Conservation (phyloP, 495 filamentous ascomycete species). For the Corynascus novoguineensis region DNA sequence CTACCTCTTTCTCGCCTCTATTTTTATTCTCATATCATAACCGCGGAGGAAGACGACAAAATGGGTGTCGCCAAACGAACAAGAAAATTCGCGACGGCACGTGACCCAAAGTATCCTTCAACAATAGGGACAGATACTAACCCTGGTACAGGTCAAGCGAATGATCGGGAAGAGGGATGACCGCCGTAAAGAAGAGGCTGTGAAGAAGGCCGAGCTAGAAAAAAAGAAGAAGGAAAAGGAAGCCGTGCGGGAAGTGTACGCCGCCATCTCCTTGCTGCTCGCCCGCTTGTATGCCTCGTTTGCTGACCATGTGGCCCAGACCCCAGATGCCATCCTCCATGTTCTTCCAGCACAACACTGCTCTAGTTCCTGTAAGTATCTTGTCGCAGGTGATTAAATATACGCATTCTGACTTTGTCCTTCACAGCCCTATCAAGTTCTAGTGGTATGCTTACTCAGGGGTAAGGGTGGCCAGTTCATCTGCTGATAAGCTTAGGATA, state of each 20-base stretch:
- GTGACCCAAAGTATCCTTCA: slow-evolving; percentile 12
- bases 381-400: background rate
- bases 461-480: background rate
- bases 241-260: slow-evolving; percentile 62
- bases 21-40: background rate
- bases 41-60: slow-evolving; percentile 5
- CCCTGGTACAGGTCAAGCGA: slow-evolving; percentile 49
- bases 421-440: slow-evolving; percentile 27
- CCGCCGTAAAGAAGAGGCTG: slow-evolving; percentile 53
- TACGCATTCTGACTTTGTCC: slow-evolving; percentile 8
- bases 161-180: slow-evolving; percentile 59
- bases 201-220: slow-evolving; percentile 47
- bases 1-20: too few relatives aligned
- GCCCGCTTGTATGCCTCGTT: background rate
- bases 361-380: slow-evolving; percentile 59
- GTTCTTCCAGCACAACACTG: slow-evolving; percentile 93
- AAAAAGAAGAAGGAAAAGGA: slow-evolving; percentile 55
- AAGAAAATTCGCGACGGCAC: slow-evolving; percentile 30
- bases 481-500: slow-evolving; percentile 46
- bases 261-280: background rate
- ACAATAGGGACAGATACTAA: slow-evolving; percentile 16
- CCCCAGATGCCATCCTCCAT: slow-evolving; percentile 77
- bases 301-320: slow-evolving; percentile 33
- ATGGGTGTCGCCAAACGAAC: slow-evolving; percentile 33
- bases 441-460: slow-evolving; percentile 19